phyloP scores from a whole-genome alignment of 495 filamentous ascomycete genomes.

The Friedmanniomyces endolithicus region DNA sequence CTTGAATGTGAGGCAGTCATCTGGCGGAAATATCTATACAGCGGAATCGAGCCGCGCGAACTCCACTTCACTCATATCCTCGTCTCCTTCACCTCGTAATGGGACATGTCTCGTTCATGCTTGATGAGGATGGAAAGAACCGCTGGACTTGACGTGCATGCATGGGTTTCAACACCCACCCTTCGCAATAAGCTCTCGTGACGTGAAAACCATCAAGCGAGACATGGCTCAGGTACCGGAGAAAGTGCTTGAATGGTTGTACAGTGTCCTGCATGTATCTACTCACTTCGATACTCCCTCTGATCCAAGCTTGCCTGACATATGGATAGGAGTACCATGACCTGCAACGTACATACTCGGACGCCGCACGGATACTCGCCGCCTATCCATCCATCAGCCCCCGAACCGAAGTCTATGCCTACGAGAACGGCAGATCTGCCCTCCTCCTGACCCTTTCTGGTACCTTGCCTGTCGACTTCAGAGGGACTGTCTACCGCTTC shows the following conservation, averaged over 20 bases:
- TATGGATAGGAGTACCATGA: slow-evolving; percentile 72
- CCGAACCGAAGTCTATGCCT: slow-evolving; percentile 93
- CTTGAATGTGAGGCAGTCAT: no score
- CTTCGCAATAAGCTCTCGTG: no score
- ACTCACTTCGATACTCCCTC: background rate
- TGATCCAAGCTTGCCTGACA: slow-evolving; percentile 7
- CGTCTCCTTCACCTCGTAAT: no score
- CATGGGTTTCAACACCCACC: no score
- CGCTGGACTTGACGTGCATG: no score
- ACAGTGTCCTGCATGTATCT: slow-evolving; percentile 67
- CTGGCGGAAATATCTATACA: no score
- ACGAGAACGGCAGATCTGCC: slow-evolving; percentile 75
- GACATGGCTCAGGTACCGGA: slow-evolving; percentile 68
- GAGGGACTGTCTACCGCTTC: slow-evolving; percentile 80
- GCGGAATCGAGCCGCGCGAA: no score
- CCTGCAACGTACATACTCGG: slow-evolving; percentile 81
- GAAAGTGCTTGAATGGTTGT: slow-evolving; percentile 86
- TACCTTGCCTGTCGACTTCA: slow-evolving; percentile 76
- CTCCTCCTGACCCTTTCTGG: slow-evolving; percentile 79
- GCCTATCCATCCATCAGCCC: slow-evolving; percentile 74
- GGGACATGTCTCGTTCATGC: no score
- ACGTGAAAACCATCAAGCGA: no score
- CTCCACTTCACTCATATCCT: no score
- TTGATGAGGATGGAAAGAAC: no score
- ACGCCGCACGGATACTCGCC: slow-evolving; percentile 70